Percentiles rank a stretch among this genome's conserved stretches.
phyloP scores from a whole-genome alignment of 1,284 basidiomycete species.

The Cutaneotrichosporon sp. region DNA sequence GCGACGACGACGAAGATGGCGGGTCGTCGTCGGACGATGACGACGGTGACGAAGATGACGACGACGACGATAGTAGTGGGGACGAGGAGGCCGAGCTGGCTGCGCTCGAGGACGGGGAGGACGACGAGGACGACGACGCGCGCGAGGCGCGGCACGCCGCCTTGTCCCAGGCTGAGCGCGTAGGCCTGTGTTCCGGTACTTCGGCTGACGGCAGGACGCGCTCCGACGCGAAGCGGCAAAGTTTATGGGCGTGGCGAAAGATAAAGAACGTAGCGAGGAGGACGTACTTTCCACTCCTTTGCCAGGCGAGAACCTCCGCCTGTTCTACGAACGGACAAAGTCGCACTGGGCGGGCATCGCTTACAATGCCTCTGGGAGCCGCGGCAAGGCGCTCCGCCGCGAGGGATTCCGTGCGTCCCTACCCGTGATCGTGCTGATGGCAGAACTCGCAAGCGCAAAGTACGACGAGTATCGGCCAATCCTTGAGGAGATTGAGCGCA shows the following conservation, averaged over 20 bases:
- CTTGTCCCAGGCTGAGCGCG: constrained; percentile 21
- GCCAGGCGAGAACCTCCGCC: constrained; percentile 79
- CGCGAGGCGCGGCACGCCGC: constrained; percentile 24
- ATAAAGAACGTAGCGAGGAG: constrained; percentile 60
- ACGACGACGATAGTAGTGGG: constrained; percentile 31
- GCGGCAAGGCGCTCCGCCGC: constrained; percentile 72
- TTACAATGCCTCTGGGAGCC: constrained; percentile 54
- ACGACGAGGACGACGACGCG: constrained; percentile 29
- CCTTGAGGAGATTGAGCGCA: constrained; percentile 73
- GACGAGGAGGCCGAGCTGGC: constrained; percentile 31
- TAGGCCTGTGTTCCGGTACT: too few relatives aligned
- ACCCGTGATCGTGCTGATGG: constrained; percentile 43
- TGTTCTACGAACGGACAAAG: constrained; percentile 78
- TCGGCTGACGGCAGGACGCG: constrained; percentile 39
- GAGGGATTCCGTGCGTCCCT: constrained; percentile 69
- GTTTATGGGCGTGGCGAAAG: constrained; percentile 70
- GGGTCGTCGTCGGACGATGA: constrained; percentile 55
- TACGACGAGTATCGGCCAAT: constrained; percentile 67
- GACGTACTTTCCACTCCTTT: constrained; percentile 75
- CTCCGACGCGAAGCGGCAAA: constrained; percentile 60
- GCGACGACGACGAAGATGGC: constrained; percentile 52
- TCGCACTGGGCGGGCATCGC: constrained; percentile 75
- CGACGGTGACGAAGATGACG: constrained; percentile 44
- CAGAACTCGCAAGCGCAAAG: constrained; percentile 16
- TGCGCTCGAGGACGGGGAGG: constrained; percentile 27